A percentile compares a stretch with the other conserved stretches of the same genome.
These are phyloP conservation scores for Zygosaccharomyces kombuchaensis DNA, from an alignment of 805 yeast species.

Conservation along the genomic window DNA sequence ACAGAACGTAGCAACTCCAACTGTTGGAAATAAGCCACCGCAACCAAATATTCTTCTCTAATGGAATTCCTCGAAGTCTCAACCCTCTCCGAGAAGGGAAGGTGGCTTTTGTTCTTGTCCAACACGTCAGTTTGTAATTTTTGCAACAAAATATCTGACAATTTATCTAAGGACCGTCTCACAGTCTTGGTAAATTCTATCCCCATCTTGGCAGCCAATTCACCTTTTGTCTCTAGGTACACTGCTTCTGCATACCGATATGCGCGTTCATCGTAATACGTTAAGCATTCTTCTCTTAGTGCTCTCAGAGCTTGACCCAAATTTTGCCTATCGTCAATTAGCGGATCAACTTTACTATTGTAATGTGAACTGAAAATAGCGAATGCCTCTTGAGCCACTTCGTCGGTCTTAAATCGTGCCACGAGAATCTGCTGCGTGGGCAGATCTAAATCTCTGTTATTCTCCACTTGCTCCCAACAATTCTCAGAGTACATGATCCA, in stretches of 20 bases:
- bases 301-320: slow-evolving; percentile 43
- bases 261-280: slow-evolving; percentile 63
- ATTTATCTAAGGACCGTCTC: slow-evolving; percentile 37
- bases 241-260: slow-evolving; percentile 67
- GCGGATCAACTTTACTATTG: slow-evolving; percentile 27
- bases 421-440: slow-evolving; percentile 96
- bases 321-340: slow-evolving; percentile 25
- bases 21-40: slow-evolving; percentile 31
- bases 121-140: slow-evolving; percentile 29
- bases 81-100: slow-evolving; percentile 34
- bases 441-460: slow-evolving; percentile 87
- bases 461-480: slow-evolving; percentile 92
- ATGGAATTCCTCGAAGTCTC: slow-evolving; percentile 30
- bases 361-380: slow-evolving; percentile 41
- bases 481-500: slow-evolving; percentile 89
- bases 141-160: slow-evolving; percentile 36
- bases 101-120: slow-evolving; percentile 27
- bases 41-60: slow-evolving; percentile 14
- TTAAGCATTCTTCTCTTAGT: slow-evolving; percentile 46
- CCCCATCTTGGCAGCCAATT: slow-evolving; percentile 48
- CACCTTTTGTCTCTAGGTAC: slow-evolving; percentile 56
- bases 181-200: slow-evolving; percentile 43
- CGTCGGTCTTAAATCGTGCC: slow-evolving; percentile 92
- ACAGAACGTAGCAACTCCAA: slow-evolving; percentile 21
- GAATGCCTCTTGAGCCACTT: slow-evolving; percentile 58